Evolutionary conservation across 345 rosid genomes (phyloP).

Genomic region (Dipteronia dyeriana): DNA sequence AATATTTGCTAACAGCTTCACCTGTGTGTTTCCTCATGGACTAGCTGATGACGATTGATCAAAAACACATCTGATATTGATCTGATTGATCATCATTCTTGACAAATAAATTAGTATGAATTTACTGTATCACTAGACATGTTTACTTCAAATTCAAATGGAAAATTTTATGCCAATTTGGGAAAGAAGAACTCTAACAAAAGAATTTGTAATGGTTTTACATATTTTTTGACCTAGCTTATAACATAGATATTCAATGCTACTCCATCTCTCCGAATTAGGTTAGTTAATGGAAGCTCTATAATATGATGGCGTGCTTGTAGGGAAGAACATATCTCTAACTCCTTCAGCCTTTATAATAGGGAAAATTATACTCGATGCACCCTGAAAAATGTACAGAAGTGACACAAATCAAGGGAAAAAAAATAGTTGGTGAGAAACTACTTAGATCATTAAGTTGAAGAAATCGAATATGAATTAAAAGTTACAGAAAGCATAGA

Average conservation of each 20-base stretch:
- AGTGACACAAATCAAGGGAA: too few species aligned
- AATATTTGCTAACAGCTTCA: too few species aligned
- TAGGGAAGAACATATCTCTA: conserved; percentile 15
- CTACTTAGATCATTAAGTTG: not conserved
- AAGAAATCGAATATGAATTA: not conserved
- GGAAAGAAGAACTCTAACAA: not conserved
- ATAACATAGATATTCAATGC: too few species aligned
- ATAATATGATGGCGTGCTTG: not conserved
- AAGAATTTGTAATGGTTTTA: too few species aligned
- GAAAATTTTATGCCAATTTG: not conserved
- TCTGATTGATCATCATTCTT: too few species aligned
- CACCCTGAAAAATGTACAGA: not conserved
- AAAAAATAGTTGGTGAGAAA: too few species aligned
- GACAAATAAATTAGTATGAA: not conserved
- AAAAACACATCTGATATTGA: too few species aligned
- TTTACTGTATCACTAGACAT: not conserved
- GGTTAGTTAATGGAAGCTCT: not conserved
- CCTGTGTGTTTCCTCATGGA: too few species aligned
- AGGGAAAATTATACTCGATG: conserved; percentile 14
- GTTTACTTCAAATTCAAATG: not conserved
- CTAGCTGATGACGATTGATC: too few species aligned
- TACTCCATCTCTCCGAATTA: too few species aligned
- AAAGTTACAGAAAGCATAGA: not conserved
- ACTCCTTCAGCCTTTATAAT: conserved; percentile 22
- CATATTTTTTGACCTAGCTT: too few species aligned